phyloP scores from a whole-genome alignment of 352 stramenopile species.

The Thraustotheca clavata region DNA sequence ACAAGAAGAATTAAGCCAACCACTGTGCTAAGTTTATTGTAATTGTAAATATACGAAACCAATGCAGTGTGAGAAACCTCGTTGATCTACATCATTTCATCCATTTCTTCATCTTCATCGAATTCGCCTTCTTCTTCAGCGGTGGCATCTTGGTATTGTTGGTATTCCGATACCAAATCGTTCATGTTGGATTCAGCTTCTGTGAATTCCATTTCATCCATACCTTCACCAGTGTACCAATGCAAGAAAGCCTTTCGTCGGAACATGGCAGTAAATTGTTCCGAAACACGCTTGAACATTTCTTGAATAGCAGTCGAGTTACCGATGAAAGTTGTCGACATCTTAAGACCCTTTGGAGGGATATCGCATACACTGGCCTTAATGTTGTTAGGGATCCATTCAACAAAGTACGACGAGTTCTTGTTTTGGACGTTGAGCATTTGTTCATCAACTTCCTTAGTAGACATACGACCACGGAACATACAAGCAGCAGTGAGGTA shows the following conservation, averaged over 20 bases:
- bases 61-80: constrained; percentile 34
- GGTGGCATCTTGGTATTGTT: constrained; percentile 99
- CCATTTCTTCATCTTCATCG: constrained; percentile 92
- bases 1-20: constrained; percentile 2
- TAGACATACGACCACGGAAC: constrained; percentile 99
- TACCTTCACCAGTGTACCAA: constrained; percentile 99
- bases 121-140: constrained; percentile 98
- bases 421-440: constrained; percentile 99
- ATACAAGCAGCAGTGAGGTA: constrained; percentile 99
- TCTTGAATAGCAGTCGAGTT: constrained; percentile 99
- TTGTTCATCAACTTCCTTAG: constrained; percentile 98
- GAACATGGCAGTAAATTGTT: constrained; percentile 99
- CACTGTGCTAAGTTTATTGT: constrained; percentile 33
- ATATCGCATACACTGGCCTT: constrained; percentile 99
- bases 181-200: constrained; percentile 99
- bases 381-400: constrained; percentile 99
- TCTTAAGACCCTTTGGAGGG: constrained; percentile 96
- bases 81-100: constrained; percentile 87
- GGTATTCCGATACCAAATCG: constrained; percentile 99
- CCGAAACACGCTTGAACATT: constrained; percentile 99
- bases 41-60: constrained; percentile 52
- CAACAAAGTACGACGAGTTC: constrained; percentile 99
- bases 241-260: constrained; percentile 99
- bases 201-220: constrained; percentile 99
- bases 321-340: constrained; percentile 98